Conservation (phyloP, 179 eudicot genomes). For the Spinacia oleracea region DNA sequence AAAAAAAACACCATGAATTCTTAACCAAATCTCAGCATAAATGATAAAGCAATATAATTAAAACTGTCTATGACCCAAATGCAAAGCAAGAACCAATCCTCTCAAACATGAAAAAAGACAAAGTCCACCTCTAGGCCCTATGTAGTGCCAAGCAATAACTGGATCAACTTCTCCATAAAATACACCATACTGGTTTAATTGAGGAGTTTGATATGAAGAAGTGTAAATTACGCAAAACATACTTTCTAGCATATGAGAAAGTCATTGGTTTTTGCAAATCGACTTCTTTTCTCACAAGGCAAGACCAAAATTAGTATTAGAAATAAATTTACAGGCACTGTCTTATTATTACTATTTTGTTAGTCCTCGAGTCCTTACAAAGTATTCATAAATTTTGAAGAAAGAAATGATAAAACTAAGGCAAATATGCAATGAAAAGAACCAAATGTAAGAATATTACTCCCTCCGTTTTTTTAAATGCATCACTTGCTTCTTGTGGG, state of each 20-base stretch:
- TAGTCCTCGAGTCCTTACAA: not conserved
- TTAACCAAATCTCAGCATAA: not conserved
- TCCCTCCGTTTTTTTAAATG: no score
- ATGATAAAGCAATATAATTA: not conserved
- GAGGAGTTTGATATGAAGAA: constrained; percentile 1
- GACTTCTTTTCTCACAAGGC: not conserved
- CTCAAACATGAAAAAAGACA: not conserved
- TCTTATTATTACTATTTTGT: not conserved
- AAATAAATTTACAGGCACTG: not conserved
- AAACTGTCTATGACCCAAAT: not conserved
- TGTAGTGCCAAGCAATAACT: not conserved
- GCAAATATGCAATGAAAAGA: not conserved
- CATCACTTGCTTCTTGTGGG: no score
- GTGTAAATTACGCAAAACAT: not conserved
- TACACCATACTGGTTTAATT: not conserved
- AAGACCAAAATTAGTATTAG: not conserved
- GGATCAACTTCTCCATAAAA: not conserved
- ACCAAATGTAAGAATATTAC: no score
- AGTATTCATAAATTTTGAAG: not conserved
- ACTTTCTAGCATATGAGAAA: not conserved
- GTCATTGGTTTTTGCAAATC: not conserved
- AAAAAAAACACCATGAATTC: not conserved
- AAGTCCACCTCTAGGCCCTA: not conserved
- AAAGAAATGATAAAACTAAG: not conserved
- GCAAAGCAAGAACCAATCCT: not conserved